Conservation (phyloP, 139 green algal genomes). For the Chlorella sp. region DNA sequence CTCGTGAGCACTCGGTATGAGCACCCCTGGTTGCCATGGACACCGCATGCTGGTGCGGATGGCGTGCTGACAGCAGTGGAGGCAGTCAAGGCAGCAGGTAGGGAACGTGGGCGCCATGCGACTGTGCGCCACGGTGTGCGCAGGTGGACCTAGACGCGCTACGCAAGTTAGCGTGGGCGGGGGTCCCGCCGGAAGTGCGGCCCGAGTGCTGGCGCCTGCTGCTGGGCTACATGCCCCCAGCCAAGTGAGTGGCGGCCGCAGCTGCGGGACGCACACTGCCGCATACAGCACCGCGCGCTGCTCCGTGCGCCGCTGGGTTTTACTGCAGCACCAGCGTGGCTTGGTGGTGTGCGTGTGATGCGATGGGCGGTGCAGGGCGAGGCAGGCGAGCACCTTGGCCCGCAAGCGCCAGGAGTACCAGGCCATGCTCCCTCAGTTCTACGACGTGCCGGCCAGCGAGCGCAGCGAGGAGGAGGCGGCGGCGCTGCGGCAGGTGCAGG, state of each 20-base stretch:
- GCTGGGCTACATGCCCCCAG: conserved; percentile 89
- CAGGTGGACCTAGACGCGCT: conserved; percentile 80
- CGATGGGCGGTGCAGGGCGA: background rate
- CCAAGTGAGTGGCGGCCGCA: conserved; percentile 30
- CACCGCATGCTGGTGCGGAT: background rate
- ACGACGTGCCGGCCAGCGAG: conserved; percentile 62
- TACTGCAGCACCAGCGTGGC: background rate
- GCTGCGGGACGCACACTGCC: background rate
- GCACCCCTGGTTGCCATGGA: background rate
- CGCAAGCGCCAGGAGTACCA: background rate
- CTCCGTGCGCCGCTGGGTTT: background rate
- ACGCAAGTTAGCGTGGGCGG: conserved; percentile 84
- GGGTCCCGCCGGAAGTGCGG: conserved; percentile 71
- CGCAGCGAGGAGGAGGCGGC: conserved; percentile 75
- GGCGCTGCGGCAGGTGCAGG: conserved; percentile 73
- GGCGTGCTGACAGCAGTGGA: no score
- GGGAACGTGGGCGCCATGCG: background rate
- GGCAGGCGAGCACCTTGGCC: background rate
- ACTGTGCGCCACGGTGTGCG: background rate
- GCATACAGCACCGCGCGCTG: background rate
- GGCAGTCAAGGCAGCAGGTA: background rate
- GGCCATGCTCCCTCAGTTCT: conserved; percentile 71
- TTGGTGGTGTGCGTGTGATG: background rate
- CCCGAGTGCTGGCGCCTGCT: conserved; percentile 87
- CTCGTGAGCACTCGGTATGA: background rate